Conservation (phyloP, 768 basidiomycete genomes). For the Piloderma croceum region DNA sequence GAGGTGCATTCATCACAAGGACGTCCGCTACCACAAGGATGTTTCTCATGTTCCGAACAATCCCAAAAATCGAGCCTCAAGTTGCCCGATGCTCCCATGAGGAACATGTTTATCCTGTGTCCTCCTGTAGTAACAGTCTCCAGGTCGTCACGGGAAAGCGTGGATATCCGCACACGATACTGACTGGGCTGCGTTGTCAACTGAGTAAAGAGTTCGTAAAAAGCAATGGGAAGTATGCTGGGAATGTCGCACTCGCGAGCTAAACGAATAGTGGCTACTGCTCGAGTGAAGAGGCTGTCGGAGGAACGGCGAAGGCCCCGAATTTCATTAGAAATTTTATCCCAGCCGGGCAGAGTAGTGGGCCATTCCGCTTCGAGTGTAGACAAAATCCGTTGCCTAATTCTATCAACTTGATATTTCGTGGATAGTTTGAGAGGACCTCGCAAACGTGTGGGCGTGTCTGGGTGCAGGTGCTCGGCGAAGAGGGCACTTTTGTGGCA, state of each 20-base stretch:
- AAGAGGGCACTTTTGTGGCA: background rate
- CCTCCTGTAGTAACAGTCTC: too few relatives aligned
- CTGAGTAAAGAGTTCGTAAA: background rate
- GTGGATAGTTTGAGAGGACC: constrained; percentile 28
- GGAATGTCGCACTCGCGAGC: background rate
- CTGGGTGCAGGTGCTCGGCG: constrained; percentile 16
- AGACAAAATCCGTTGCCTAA: constrained; percentile 26
- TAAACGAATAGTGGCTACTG: background rate
- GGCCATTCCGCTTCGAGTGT: constrained; percentile 33
- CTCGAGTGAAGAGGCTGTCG: background rate
- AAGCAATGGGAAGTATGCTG: background rate
- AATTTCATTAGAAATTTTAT: constrained; percentile 11
- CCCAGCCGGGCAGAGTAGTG: constrained; percentile 19
- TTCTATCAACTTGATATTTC: constrained; percentile 31
- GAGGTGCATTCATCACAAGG: too few relatives aligned
- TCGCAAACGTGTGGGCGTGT: constrained; percentile 26
- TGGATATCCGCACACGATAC: too few relatives aligned
- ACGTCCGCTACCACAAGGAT: too few relatives aligned
- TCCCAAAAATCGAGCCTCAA: too few relatives aligned
- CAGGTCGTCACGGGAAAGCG: too few relatives aligned
- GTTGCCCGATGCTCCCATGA: too few relatives aligned
- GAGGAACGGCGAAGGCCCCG: background rate
- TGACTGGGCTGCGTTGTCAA: too few relatives aligned
- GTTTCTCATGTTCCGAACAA: too few relatives aligned
- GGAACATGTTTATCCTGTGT: too few relatives aligned